A percentile compares a stretch with the other conserved stretches of the same genome.
Conservation (phyloP, 108 stramenopile genomes). For the Conticribra guillardii region DNA sequence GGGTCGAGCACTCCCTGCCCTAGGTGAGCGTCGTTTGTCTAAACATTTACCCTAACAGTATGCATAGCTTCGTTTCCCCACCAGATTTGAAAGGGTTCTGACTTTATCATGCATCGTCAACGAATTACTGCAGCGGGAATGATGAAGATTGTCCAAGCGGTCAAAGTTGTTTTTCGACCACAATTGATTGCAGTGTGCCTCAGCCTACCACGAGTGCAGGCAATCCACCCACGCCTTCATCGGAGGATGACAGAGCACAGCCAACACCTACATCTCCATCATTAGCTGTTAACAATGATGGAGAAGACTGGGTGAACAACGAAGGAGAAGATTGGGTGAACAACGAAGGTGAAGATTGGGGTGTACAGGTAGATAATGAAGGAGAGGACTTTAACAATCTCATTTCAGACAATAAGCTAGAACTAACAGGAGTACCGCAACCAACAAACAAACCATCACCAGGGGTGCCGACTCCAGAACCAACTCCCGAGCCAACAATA, state of each 20-base stretch:
- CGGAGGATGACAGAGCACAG: not conserved
- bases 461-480: constrained; percentile 20
- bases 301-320: constrained; percentile 46
- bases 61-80: too few species aligned
- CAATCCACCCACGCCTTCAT: constrained; percentile 1
- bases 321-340: constrained; percentile 42
- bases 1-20: constrained; percentile 33
- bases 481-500: constrained; percentile 42
- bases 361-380: constrained; percentile 18
- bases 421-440: too few species aligned
- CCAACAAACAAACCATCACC: constrained; percentile 29
- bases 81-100: too few species aligned
- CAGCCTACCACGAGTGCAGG: constrained; percentile 5
- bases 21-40: constrained; percentile 7
- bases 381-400: constrained; percentile 36
- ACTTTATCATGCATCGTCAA: too few species aligned
- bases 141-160: constrained; percentile 28
- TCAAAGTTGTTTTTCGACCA: constrained; percentile 17
- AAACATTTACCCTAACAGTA: too few species aligned
- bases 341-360: not conserved
- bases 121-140: not conserved
- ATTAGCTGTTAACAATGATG: constrained; percentile 32
- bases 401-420: constrained; percentile 7
- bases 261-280: constrained; percentile 8
- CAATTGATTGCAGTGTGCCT: constrained; percentile 23